Conservation (phyloP, 2,329 filamentous ascomycete species). For the Beauveria bassiana region DNA sequence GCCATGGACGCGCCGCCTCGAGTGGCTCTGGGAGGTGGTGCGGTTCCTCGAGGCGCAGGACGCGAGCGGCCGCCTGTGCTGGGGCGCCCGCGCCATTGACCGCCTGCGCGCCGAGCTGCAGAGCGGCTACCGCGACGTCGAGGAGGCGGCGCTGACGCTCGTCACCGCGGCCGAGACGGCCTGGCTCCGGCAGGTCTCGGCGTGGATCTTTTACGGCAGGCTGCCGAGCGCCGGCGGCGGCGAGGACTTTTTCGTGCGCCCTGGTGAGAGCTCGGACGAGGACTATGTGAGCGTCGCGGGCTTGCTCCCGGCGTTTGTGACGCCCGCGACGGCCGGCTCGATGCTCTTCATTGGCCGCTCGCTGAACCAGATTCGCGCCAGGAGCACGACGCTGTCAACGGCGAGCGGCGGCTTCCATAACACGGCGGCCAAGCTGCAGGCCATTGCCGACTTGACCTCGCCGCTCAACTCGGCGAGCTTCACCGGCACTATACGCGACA, state of each 20-base stretch:
- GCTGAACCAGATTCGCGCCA: constrained; percentile 69
- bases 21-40: constrained; percentile 74
- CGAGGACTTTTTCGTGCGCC: constrained; percentile 80
- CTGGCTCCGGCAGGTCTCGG: constrained; percentile 84
- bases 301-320: constrained; percentile 74
- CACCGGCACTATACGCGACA: constrained; percentile 63
- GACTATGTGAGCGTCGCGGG: constrained; percentile 51
- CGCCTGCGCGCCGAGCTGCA: constrained; percentile 66
- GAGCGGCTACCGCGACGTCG: constrained; percentile 84
- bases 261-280: constrained; percentile 33
- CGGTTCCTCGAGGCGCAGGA: constrained; percentile 53
- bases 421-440: constrained; percentile 59
- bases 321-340: constrained; percentile 63
- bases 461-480: constrained; percentile 69
- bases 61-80: constrained; percentile 37
- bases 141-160: constrained; percentile 64
- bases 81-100: constrained; percentile 69
- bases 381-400: constrained; percentile 36
- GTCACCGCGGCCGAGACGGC: constrained; percentile 75
- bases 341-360: constrained; percentile 89
- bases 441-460: constrained; percentile 60
- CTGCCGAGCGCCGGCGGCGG: constrained; percentile 66
- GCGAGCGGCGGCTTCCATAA: constrained; percentile 37
- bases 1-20: constrained; percentile 75
- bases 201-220: constrained; percentile 85